Percentiles rank a stretch among this genome's conserved stretches.
Evolutionary conservation across 345 rosid genomes (phyloP).

Genomic region (Dipteronia dyeriana): DNA sequence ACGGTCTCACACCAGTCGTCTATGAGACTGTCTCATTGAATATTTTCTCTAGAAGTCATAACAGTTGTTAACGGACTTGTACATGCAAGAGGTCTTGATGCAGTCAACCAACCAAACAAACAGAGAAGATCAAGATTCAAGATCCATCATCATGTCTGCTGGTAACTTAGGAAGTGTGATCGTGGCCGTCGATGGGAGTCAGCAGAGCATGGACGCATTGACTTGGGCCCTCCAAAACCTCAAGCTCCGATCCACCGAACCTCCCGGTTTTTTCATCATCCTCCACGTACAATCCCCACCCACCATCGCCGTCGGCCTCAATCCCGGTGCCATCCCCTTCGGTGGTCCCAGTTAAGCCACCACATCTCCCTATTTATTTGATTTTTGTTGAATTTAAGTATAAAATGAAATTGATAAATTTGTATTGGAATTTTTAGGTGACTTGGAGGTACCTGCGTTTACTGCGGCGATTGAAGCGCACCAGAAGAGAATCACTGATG

Average conservation of each 20-base stretch:
- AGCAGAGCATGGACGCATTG: slow-evolving; percentile 87
- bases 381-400: background rate
- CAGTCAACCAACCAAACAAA: slow-evolving; percentile 12
- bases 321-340: slow-evolving; percentile 85
- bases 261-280: slow-evolving; percentile 51
- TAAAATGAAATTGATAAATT: slow-evolving; percentile 9
- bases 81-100: too few species aligned
- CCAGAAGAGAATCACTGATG: slow-evolving; percentile 69
- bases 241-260: slow-evolving; percentile 53
- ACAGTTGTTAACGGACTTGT: background rate
- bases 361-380: background rate
- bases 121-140: background rate
- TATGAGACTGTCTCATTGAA: too few species aligned
- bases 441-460: slow-evolving; percentile 84
- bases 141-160: slow-evolving; percentile 28
- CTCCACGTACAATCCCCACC: slow-evolving; percentile 89
- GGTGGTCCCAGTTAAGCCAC: slow-evolving; percentile 80
- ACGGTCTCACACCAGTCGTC: too few species aligned
- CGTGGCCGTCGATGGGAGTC: slow-evolving; percentile 85
- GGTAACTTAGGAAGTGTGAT: slow-evolving; percentile 65
- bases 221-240: slow-evolving; percentile 78
- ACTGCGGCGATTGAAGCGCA: slow-evolving; percentile 85
- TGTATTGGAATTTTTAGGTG: slow-evolving; percentile 39
- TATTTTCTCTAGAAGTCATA: too few species aligned
- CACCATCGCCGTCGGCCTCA: slow-evolving; percentile 65